phyloP scores from a whole-genome alignment of 176 grass and related monocot species.

The Carex myosuroides region DNA sequence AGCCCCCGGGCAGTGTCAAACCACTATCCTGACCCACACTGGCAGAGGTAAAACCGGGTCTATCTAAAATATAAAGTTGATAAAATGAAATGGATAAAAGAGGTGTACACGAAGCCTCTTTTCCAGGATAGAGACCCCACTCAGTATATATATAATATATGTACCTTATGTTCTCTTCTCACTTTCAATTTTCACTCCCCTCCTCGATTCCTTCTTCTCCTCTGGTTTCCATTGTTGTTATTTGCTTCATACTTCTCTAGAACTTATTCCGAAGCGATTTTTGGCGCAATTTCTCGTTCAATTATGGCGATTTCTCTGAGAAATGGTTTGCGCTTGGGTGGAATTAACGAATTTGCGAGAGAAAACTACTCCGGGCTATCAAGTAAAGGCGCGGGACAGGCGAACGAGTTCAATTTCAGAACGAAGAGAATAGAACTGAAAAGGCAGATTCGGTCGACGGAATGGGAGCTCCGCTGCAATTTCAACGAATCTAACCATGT shows the following conservation, averaged over 20 bases:
- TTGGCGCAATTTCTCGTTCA: not conserved
- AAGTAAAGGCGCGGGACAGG: not conserved
- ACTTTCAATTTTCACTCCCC: not conserved
- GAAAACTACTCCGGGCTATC: not conserved
- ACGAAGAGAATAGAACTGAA: not conserved
- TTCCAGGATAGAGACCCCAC: conserved; percentile 9
- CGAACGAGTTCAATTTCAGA: not conserved
- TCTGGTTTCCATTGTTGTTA: not conserved
- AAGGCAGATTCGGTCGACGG: not conserved
- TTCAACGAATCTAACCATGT: conserved; percentile 17
- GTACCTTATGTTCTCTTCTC: not conserved
- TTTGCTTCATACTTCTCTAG: not conserved
- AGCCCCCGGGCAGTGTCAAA: too few species aligned
- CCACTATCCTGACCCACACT: too few species aligned
- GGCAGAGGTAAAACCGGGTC: not conserved
- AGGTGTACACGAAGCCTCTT: conserved; percentile 1
- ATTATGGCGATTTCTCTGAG: not conserved
- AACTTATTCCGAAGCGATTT: not conserved
- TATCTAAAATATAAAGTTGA: not conserved
- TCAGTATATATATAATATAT: not conserved
- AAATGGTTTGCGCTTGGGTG: not conserved
- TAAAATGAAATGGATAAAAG: not conserved
- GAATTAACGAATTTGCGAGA: not conserved
- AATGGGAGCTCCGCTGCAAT: not conserved
- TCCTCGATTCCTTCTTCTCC: not conserved